These are phyloP conservation scores for Xylariaceae sp. DNA, from an alignment of 2,329 filamentous ascomycete genomes.

Conservation along the genomic window DNA sequence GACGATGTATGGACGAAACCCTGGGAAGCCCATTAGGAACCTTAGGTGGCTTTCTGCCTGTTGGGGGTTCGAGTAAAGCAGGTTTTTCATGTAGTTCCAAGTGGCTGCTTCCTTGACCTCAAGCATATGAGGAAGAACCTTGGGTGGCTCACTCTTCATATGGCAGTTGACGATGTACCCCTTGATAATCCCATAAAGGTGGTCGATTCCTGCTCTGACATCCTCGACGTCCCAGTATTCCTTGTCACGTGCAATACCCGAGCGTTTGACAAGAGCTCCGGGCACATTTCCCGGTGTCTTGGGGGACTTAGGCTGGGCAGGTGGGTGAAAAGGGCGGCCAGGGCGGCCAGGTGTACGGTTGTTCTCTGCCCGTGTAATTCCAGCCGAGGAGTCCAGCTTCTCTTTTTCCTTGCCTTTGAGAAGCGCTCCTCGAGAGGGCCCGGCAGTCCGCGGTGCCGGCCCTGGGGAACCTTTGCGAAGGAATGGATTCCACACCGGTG, in stretches of 20 bases:
- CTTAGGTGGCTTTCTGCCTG: slow-evolving; percentile 30
- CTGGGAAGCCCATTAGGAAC: slow-evolving; percentile 26
- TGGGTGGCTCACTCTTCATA: slow-evolving; percentile 12
- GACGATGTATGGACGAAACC: slow-evolving; percentile 33
- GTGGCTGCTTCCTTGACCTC: slow-evolving; percentile 25
- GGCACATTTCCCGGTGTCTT: background rate
- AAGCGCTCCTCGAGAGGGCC: too few relatives aligned
- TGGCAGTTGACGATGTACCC: slow-evolving; percentile 35
- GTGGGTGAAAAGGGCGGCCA: too few relatives aligned
- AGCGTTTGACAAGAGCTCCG: background rate
- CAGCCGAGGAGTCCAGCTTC: background rate
- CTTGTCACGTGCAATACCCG: slow-evolving; percentile 26
- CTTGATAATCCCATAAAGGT: slow-evolving; percentile 34
- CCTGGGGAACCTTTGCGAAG: too few relatives aligned
- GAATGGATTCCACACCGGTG: slow-evolving; percentile 29
- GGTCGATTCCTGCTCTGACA: slow-evolving; percentile 27
- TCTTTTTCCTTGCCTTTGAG: too few relatives aligned
- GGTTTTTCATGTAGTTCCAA: slow-evolving; percentile 32
- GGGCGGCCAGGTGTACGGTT: too few relatives aligned
- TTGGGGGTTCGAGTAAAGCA: slow-evolving; percentile 25
- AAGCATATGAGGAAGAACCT: slow-evolving; percentile 22
- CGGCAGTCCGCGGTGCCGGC: too few relatives aligned
- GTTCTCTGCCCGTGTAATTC: too few relatives aligned
- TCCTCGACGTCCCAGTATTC: slow-evolving; percentile 30
- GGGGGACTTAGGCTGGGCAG: too few relatives aligned